Conservation (phyloP, 176 grass and related monocot species). For the Triticum monococcum region DNA sequence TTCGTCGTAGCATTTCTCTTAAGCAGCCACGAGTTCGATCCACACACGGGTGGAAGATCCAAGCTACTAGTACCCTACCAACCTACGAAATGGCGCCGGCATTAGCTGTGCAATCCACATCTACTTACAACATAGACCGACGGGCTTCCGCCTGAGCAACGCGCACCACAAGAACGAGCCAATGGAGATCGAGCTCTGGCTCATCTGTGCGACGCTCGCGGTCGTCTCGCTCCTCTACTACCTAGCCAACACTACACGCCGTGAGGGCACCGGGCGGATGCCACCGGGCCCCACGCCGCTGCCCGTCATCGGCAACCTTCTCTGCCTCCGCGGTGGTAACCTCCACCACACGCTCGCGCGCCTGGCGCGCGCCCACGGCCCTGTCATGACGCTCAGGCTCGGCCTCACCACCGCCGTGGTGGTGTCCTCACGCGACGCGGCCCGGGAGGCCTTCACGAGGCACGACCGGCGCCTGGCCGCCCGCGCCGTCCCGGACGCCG, state of each 20-base stretch:
- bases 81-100: no score
- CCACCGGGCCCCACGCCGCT: background rate
- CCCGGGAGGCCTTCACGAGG: background rate
- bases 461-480: slow-evolving; percentile 5
- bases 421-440: background rate
- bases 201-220: background rate
- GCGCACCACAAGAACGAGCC: background rate
- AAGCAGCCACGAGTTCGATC: no score
- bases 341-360: background rate
- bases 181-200: background rate
- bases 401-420: background rate
- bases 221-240: background rate
- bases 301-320: background rate
- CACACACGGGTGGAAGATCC: no score
- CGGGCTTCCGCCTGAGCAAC: background rate
- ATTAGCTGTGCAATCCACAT: no score
- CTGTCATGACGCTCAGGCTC: background rate
- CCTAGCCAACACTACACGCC: background rate
- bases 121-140: no score
- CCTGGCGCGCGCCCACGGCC: background rate
- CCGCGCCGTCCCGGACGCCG: slow-evolving; percentile 16
- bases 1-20: no score
- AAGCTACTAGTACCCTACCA: no score
- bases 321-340: background rate
- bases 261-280: background rate